A percentile compares a stretch with the other conserved stretches of the same genome.
Conservation (phyloP, 164 flowering plant species). For the Liquidambar formosana region DNA sequence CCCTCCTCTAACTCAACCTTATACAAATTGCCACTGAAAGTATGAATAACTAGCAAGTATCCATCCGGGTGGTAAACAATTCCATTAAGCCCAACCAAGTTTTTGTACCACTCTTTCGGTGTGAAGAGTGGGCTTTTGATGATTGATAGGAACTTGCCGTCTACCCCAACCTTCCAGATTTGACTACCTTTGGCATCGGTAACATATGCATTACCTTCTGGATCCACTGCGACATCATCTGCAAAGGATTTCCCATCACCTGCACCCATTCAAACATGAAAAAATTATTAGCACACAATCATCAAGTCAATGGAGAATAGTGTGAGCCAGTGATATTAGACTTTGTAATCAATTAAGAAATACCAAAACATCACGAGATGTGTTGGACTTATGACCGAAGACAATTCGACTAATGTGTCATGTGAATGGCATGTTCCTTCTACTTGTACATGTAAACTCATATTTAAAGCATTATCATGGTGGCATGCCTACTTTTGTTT, state of each 20-base stretch:
- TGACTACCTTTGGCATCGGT: conserved; percentile 65
- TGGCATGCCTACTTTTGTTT: no score
- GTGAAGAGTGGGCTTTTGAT: conserved; percentile 65
- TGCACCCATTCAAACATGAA: conserved; percentile 22
- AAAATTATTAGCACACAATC: background rate
- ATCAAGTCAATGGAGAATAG: background rate
- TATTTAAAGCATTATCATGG: no score
- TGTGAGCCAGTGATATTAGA: background rate
- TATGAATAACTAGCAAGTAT: conserved; percentile 75
- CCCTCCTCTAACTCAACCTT: conserved; percentile 47
- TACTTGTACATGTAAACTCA: background rate
- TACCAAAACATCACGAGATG: background rate
- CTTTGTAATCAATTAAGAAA: background rate
- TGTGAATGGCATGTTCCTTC: background rate
- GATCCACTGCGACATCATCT: conserved; percentile 87
- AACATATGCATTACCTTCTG: conserved; percentile 78
- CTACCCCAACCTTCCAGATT: conserved; percentile 77
- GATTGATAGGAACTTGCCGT: conserved; percentile 49
- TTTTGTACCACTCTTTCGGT: conserved; percentile 71
- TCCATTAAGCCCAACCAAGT: conserved; percentile 69
- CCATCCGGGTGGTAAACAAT: conserved; percentile 89
- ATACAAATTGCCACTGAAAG: conserved; percentile 53
- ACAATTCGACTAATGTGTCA: no score
- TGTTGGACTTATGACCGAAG: background rate
- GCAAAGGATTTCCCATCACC: conserved; percentile 73